phyloP scores from a whole-genome alignment of 805 yeast species.

The Brettanomyces sp. region DNA sequence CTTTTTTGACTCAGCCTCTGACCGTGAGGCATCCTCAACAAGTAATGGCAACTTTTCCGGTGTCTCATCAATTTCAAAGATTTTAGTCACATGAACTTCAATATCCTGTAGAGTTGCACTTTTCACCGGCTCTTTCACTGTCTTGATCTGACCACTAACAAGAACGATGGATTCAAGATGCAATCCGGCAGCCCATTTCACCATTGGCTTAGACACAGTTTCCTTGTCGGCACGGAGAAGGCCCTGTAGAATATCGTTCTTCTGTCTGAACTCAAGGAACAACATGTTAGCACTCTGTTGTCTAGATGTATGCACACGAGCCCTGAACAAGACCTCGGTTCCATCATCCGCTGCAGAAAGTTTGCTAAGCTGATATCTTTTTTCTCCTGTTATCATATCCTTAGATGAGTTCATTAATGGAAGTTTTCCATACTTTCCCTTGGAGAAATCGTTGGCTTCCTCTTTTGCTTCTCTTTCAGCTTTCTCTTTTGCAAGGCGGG shows the following conservation, averaged over 20 bases:
- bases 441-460: conserved; percentile 78
- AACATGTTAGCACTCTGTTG: conserved; percentile 94
- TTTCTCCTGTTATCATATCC: conserved; percentile 47
- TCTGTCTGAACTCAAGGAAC: conserved; percentile 89
- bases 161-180: conserved; percentile 86
- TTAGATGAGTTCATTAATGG: conserved; percentile 70
- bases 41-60: conserved; percentile 90
- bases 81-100: conserved; percentile 70
- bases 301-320: conserved; percentile 88
- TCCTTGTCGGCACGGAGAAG: conserved; percentile 65
- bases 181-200: conserved; percentile 86
- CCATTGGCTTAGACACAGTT: conserved; percentile 85
- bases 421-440: conserved; percentile 78
- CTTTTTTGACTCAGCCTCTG: conserved; percentile 89
- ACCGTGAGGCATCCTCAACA: conserved; percentile 93
- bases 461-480: conserved; percentile 64
- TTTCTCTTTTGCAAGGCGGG: conserved; percentile 75
- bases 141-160: conserved; percentile 75
- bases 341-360: conserved; percentile 62
- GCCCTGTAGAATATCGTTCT: conserved; percentile 72
- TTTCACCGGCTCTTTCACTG: conserved; percentile 79
- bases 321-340: conserved; percentile 75
- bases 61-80: conserved; percentile 74
- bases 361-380: conserved; percentile 49
- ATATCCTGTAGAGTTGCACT: conserved; percentile 87